These are phyloP conservation scores for Lipomyces chichibuensis DNA, from an alignment of 805 yeast genomes.

Conservation along the genomic window DNA sequence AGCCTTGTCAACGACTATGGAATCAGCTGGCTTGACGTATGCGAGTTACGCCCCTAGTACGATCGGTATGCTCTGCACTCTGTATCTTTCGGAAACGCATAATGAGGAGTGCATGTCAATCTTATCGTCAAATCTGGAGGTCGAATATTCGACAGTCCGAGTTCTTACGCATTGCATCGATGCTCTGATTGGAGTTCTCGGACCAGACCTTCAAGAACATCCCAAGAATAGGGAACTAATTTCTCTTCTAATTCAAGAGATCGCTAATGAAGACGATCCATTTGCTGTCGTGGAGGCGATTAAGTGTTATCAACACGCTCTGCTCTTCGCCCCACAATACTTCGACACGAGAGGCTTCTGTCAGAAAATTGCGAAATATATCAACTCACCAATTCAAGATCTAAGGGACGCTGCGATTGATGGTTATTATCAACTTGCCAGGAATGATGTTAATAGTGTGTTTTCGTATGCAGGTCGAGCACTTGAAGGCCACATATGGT, in stretches of 20 bases:
- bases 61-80: conserved; percentile 47
- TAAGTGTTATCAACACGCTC: conserved; percentile 51
- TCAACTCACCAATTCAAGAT: conserved; percentile 24
- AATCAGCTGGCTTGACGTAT: conserved; percentile 56
- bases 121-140: conserved; percentile 55
- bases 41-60: conserved; percentile 51
- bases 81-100: conserved; percentile 54
- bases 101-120: conserved; percentile 52
- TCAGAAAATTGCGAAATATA: conserved; percentile 31
- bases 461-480: conserved; percentile 49
- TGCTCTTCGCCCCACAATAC: conserved; percentile 51
- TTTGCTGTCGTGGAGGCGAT: conserved; percentile 45
- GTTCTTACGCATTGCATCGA: conserved; percentile 52
- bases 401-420: conserved; percentile 52
- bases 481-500: conserved; percentile 63
- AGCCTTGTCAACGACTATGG: conserved; percentile 60
- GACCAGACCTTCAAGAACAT: conserved; percentile 55
- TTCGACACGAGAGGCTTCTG: conserved; percentile 44
- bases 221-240: conserved; percentile 40
- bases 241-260: conserved; percentile 46
- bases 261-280: conserved; percentile 43
- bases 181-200: conserved; percentile 55
- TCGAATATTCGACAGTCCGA: conserved; percentile 51
- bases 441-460: conserved; percentile 54
- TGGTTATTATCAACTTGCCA: conserved; percentile 62